Base-by-base conservation (phyloP, 176 grass and related monocot species). In the Aegilops longissima region DNA sequence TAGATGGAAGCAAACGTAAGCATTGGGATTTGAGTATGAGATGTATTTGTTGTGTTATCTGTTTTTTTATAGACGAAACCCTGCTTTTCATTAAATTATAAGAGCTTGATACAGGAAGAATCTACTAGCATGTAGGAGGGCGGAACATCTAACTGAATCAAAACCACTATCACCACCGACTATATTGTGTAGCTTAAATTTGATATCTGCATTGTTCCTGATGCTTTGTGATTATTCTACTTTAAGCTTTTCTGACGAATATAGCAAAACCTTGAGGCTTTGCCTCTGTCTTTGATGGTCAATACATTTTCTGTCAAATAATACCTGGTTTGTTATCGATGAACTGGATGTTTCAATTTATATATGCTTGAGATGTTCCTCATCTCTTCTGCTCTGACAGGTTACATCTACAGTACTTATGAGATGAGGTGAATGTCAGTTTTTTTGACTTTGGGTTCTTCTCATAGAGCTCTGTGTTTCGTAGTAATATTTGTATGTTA, bases 1-100 rank as follows among this genome's bases (percentile, higher is more conserved):
- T 64, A 63, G 49, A 77, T 66, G 5, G 38, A 81, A 80, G 59
- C 81, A 45, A 80, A 90, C 58, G 51, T 87, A 80, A 71, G 59
- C n/a, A 54, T 66, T 64, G 27, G 9, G 9, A 39, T 69, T 56
- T 82, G 38, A 82, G 68, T 78, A 77, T 39, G 66, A 49, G 30
- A 66, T 44, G 5, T 72, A n/a, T 80, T 12, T 86, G 24, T 49
- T 51, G 51, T 66, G 31, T 42, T 89, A 25, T 84, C 13, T 29
- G 73, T 54, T 16, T 76, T 52, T 18, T 18, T 54, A 24, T 75
- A 75, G 8, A 27, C 0, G 72, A 75, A 52, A 4, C 44, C 36
- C 73, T 54, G 45, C 14, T 76, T 76, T 51, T 31, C 73, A 52
- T 54, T 20, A 5, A 76, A 45, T 21, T 24, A 24, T 54, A 54